Percentiles rank a stretch among this genome's conserved stretches.
Conservation (phyloP, 1,284 basidiomycete species). For the Hypsizygus ulmarius region DNA sequence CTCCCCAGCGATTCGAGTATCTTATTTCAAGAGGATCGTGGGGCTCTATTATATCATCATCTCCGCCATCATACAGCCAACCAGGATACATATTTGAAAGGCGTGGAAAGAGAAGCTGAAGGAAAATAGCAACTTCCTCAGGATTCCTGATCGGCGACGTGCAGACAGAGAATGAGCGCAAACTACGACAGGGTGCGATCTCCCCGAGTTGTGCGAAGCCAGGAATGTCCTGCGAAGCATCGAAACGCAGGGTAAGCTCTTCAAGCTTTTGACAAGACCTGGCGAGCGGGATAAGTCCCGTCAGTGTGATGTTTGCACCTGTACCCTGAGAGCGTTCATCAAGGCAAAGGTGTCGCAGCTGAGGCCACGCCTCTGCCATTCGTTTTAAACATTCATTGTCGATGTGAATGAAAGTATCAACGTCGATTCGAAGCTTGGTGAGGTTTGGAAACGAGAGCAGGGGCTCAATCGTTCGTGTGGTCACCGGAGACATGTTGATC, state of each 20-base stretch:
- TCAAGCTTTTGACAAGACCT: slow-evolving; percentile 1
- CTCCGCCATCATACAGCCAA: background rate
- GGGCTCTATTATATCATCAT: background rate
- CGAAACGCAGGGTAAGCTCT: slow-evolving; percentile 1
- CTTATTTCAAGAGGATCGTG: background rate
- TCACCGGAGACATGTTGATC: background rate
- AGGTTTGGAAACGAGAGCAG: background rate
- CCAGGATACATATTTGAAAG: background rate
- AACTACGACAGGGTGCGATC: background rate
- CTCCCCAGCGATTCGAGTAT: background rate
- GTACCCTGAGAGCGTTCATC: background rate
- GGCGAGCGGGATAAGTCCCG: background rate
- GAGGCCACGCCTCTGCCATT: slow-evolving; percentile 3
- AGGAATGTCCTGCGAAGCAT: background rate
- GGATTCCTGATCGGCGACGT: slow-evolving; percentile 2
- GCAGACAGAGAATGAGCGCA: slow-evolving; percentile 1
- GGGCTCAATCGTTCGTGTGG: slow-evolving; percentile 1
- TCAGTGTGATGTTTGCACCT: background rate
- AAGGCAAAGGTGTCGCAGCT: background rate
- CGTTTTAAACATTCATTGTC: background rate
- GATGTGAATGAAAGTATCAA: slow-evolving; percentile 1
- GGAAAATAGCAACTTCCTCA: background rate
- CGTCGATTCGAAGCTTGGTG: background rate
- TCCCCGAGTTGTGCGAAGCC: background rate
- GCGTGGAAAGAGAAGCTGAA: slow-evolving; percentile 1